Base-by-base conservation (phyloP, 2,329 filamentous ascomycete species). In the Verticillium zaregamsianum region DNA sequence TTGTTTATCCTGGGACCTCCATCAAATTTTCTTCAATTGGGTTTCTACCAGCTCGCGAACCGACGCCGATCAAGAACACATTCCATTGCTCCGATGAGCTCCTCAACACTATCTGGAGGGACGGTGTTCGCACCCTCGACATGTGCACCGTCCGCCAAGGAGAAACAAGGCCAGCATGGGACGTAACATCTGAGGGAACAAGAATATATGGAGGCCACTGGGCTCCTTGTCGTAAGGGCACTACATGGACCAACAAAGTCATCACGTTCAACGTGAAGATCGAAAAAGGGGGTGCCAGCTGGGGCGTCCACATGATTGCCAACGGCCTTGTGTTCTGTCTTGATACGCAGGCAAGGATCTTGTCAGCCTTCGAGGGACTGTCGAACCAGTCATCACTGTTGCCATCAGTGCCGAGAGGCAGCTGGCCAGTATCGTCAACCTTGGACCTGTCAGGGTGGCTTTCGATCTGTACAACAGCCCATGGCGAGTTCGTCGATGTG, bases 291-390 rank as follows among this genome's bases (percentile, higher is more conserved):
- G 62, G 62, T 2, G 60, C 62, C 14, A 63, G 62, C 3, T 63
- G 62, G 62, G 62, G 62, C 8, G 60, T 63, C 25, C 62, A 62
- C n/a, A 63, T 62, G 62, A 60, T 63, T 7, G 60, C 62, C 28
- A 63, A 63, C 57, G 62, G 62, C 20, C 33, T 63, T 15, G 55
- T 63, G 57, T 59, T 63, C 17, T 63, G 62, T 31, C 60, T 63
- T 11, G 62, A 63, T 15, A 5, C 35, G 4, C 54, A 55, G 7
- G 40, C 54, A 4, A 49, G 59, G 31, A 58, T 52, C 37, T 58
- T 63, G 7, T 28, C 52, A 3, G 62, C 60, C 0, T 59, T 56
- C 31, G 62, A 63, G 15, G 62, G 62, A 5, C 9, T 63, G 14
- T 55, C 62, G 0, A 58, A 63, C 20, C 55, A 57, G 14, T 58